Evolutionary conservation across 768 basidiomycete species (phyloP).

Genomic region (Mrakia blollopis): DNA sequence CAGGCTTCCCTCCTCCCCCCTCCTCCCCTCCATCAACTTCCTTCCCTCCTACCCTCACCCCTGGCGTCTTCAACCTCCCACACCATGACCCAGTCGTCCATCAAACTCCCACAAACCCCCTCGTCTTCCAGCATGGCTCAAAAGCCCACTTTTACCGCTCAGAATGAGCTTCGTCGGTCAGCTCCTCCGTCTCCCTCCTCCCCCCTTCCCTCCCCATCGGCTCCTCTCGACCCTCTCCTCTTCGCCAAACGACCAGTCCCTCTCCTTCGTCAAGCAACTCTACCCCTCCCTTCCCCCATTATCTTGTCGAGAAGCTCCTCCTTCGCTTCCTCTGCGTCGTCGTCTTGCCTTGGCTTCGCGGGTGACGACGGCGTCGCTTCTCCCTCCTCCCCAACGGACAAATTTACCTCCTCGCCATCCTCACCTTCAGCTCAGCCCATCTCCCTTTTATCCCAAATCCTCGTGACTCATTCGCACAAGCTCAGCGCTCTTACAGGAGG

Average conservation of each 20-base stretch:
- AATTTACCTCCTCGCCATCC: neutral
- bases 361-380: neutral
- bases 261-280: neutral
- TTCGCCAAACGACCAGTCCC: neutral
- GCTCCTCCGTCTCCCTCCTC: conserved; percentile 7
- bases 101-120: too few relatives aligned
- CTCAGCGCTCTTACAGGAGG: neutral
- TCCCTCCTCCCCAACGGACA: neutral
- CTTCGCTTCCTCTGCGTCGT: neutral
- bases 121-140: too few relatives aligned
- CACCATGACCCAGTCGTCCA: too few relatives aligned
- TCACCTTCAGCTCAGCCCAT: neutral
- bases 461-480: neutral
- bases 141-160: conserved; percentile 31
- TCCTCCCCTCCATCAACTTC: conserved; percentile 36
- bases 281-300: neutral
- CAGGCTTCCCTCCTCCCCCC: conserved; percentile 37
- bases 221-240: conserved; percentile 1
- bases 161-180: conserved; percentile 20
- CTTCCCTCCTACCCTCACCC: neutral
- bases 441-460: neutral
- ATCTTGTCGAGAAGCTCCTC: neutral
- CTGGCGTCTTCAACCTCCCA: conserved; percentile 24
- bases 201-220: conserved; percentile 4
- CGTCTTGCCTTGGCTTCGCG: neutral